phyloP scores from a whole-genome alignment of 768 basidiomycete genomes.

The Psilocybe azurescens region DNA sequence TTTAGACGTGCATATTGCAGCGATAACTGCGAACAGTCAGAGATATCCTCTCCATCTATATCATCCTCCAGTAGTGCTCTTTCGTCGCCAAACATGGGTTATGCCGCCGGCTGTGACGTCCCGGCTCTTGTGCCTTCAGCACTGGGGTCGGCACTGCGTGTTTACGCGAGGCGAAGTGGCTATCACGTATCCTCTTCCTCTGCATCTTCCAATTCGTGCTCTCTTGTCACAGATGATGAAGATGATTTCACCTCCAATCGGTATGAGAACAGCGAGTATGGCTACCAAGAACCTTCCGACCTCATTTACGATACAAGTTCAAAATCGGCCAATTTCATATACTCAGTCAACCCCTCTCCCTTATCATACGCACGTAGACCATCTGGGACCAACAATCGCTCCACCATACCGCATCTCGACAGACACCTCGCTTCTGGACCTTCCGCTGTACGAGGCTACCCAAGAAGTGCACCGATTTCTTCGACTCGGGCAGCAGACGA shows the following conservation, averaged over 20 bases:
- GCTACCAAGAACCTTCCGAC: constrained; percentile 45
- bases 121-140: constrained; percentile 71
- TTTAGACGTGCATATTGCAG: constrained; percentile 72
- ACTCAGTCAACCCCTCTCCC: constrained; percentile 45
- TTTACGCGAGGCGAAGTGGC: constrained; percentile 48
- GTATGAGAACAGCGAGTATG: constrained; percentile 36
- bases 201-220: constrained; percentile 63
- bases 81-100: constrained; percentile 67
- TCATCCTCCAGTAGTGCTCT: constrained; percentile 72
- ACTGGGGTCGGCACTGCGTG: constrained; percentile 59
- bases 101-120: constrained; percentile 61
- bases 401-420: constrained; percentile 62
- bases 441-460: constrained; percentile 37
- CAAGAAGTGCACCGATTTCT: constrained; percentile 47
- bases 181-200: constrained; percentile 69
- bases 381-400: constrained; percentile 71
- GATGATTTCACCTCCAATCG: constrained; percentile 49
- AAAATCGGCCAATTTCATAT: constrained; percentile 45
- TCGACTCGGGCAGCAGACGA: constrained; percentile 42
- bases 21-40: constrained; percentile 65
- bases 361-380: constrained; percentile 73
- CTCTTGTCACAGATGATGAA: constrained; percentile 68
- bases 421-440: constrained; percentile 46
- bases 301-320: constrained; percentile 43
- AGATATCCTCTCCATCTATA: constrained; percentile 69